A percentile compares a stretch with the other conserved stretches of the same genome.
phyloP scores from a whole-genome alignment of 805 yeast genomes.

The Saccharomycopsis schoenii region DNA sequence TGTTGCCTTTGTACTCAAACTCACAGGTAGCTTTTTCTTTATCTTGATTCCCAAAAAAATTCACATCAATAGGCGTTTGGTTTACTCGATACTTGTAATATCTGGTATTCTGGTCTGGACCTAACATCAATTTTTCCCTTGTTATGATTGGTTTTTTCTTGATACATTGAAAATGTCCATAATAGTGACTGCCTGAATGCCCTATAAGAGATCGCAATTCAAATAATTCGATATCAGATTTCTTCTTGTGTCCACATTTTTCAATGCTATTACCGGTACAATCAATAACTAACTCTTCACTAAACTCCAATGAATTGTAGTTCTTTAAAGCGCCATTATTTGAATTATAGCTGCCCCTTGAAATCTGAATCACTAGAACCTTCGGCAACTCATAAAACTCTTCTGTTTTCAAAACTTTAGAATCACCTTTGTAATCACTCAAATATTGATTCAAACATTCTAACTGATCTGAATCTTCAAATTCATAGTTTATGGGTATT shows the following conservation, averaged over 20 bases:
- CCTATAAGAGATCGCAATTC: slow-evolving; percentile 62
- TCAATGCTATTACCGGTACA: slow-evolving; percentile 22
- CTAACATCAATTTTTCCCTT: neutral
- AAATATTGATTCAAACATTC: neutral
- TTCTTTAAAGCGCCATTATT: neutral
- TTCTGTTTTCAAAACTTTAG: neutral
- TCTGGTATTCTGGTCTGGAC: neutral
- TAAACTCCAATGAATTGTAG: neutral
- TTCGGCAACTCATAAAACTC: neutral
- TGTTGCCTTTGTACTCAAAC: slow-evolving; percentile 6
- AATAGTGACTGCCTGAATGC: slow-evolving; percentile 80
- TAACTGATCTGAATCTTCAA: neutral
- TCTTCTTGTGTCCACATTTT: neutral
- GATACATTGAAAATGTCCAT: slow-evolving; percentile 88
- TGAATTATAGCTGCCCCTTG: neutral
- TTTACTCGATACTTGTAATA: neutral
- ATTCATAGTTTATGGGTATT: neutral
- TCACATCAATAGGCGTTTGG: slow-evolving; percentile 7
- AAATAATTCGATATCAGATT: slow-evolving; percentile 32
- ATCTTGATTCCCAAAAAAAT: slow-evolving; percentile 10
- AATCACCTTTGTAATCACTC: neutral
- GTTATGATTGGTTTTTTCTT: slow-evolving; percentile 52
- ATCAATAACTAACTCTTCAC: neutral
- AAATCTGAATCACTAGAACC: neutral
- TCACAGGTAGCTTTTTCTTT: neutral